Conservation (phyloP, 169 alveolate species). For the Plasmodium falciparum region DNA sequence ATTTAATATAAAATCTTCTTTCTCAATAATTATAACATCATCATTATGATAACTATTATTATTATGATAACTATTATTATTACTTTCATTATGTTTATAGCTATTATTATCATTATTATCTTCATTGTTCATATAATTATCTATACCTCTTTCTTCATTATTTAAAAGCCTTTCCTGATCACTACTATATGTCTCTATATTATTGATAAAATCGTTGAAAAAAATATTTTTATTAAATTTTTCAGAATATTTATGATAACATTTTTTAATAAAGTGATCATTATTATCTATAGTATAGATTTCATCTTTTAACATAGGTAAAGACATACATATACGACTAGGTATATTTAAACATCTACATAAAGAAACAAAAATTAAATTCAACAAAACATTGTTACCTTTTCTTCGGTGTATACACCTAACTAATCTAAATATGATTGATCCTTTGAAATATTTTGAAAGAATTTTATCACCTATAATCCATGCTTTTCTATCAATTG, state of each 20-base stretch:
- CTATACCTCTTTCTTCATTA: no score
- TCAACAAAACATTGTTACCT: slow-evolving; percentile 41
- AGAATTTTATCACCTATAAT: slow-evolving; percentile 23
- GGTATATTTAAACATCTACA: slow-evolving; percentile 69
- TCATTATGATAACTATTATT: background rate
- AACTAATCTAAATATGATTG: slow-evolving; percentile 38
- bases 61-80: background rate
- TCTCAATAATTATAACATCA: slow-evolving; percentile 24
- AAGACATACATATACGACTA: slow-evolving; percentile 61
- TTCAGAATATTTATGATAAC: slow-evolving; percentile 11
- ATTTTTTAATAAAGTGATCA: slow-evolving; percentile 24
- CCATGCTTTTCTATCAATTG: slow-evolving; percentile 36
- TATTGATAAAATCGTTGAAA: slow-evolving; percentile 21
- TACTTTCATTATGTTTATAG: background rate
- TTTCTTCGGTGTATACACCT: slow-evolving; percentile 46
- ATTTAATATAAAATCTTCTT: slow-evolving; percentile 17
- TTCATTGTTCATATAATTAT: no score
- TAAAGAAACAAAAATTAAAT: slow-evolving; percentile 43
- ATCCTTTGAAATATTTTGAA: slow-evolving; percentile 21
- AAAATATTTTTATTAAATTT: slow-evolving; percentile 32
- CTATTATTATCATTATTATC: no score
- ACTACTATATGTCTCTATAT: background rate
- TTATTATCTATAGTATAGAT: slow-evolving; percentile 5
- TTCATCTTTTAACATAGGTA: slow-evolving; percentile 29
- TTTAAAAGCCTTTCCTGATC: background rate